Conservation (phyloP, 805 yeast genomes). For the Wickerhamomyces tratensis region DNA sequence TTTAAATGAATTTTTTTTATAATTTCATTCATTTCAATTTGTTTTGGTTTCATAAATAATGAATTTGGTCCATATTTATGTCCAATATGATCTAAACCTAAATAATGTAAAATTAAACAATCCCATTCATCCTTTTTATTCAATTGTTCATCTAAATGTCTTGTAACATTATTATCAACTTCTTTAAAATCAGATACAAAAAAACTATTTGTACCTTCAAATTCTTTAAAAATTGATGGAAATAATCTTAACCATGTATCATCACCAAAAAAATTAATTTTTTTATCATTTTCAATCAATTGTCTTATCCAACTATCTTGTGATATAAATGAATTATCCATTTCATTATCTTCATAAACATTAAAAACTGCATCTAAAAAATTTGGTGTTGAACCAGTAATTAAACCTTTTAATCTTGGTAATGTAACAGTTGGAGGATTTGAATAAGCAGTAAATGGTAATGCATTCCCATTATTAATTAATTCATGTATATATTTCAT, state of each 20-base stretch:
- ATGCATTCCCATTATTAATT: constrained; percentile 55
- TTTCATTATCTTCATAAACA: constrained; percentile 76
- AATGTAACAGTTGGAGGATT: constrained; percentile 96
- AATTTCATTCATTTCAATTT: constrained; percentile 74
- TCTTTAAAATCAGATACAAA: constrained; percentile 92
- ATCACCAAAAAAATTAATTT: constrained; percentile 85
- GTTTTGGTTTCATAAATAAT: constrained; percentile 72
- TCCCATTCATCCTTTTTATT: constrained; percentile 55
- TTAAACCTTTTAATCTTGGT: constrained; percentile 86
- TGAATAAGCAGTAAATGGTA: constrained; percentile 86
- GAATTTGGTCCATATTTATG: constrained; percentile 93
- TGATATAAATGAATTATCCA: constrained; percentile 50
- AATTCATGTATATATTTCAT: constrained; percentile 62
- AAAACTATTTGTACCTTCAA: constrained; percentile 88
- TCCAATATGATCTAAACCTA: constrained; percentile 96
- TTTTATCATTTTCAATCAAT: constrained; percentile 26
- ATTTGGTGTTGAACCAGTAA: constrained; percentile 92
- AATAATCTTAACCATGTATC: constrained; percentile 95
- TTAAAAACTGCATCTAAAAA: constrained; percentile 91
- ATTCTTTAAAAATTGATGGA: constrained; percentile 54
- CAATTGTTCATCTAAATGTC: constrained; percentile 66
- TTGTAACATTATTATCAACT: constrained; percentile 87
- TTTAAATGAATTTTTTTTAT: constrained; percentile 40
- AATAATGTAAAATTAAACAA: constrained; percentile 74
- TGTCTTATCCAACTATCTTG: constrained; percentile 90